Conservation (phyloP, 768 basidiomycete species). For the Chalciporus piperatus region DNA sequence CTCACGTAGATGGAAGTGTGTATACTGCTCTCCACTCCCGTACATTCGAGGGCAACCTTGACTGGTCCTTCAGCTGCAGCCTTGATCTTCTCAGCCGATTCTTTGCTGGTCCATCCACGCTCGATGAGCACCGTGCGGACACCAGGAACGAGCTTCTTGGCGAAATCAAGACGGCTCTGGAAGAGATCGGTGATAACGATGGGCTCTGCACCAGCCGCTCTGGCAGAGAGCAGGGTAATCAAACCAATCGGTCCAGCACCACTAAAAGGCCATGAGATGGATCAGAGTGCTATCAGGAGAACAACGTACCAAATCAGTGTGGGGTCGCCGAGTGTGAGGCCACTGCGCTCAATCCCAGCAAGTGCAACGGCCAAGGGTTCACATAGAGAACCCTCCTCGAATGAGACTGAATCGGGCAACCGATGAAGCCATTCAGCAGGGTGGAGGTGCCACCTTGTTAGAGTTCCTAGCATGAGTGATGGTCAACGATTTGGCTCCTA, state of each 20-base stretch:
- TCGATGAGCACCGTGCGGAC: slow-evolving; percentile 56
- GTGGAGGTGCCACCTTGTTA: slow-evolving; percentile 65
- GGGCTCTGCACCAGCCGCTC: slow-evolving; percentile 68
- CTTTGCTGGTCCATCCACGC: slow-evolving; percentile 43
- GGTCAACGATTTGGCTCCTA: not conserved
- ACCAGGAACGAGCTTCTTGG: slow-evolving; percentile 57
- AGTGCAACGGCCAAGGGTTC: slow-evolving; percentile 67
- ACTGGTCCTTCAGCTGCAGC: slow-evolving; percentile 46
- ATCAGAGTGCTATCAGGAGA: not conserved
- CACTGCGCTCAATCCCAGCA: slow-evolving; percentile 64
- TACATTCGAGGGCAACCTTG: slow-evolving; percentile 59
- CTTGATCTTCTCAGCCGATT: slow-evolving; percentile 53
- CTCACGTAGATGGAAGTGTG: slow-evolving; percentile 57
- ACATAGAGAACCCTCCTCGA: slow-evolving; percentile 66
- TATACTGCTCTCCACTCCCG: slow-evolving; percentile 61
- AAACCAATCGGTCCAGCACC: slow-evolving; percentile 70
- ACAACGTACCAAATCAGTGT: slow-evolving; percentile 52
- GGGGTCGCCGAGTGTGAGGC: slow-evolving; percentile 63
- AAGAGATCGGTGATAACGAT: slow-evolving; percentile 69
- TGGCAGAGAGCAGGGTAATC: slow-evolving; percentile 56
- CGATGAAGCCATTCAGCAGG: slow-evolving; percentile 68
- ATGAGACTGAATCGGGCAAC: slow-evolving; percentile 58
- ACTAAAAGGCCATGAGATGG: slow-evolving; percentile 32
- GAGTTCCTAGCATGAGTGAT: slow-evolving; percentile 41
- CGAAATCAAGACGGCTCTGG: slow-evolving; percentile 64